These are phyloP conservation scores for Pseudotsuga menziesii DNA, from an alignment of 75 land plant genomes.

Conservation along the genomic window DNA sequence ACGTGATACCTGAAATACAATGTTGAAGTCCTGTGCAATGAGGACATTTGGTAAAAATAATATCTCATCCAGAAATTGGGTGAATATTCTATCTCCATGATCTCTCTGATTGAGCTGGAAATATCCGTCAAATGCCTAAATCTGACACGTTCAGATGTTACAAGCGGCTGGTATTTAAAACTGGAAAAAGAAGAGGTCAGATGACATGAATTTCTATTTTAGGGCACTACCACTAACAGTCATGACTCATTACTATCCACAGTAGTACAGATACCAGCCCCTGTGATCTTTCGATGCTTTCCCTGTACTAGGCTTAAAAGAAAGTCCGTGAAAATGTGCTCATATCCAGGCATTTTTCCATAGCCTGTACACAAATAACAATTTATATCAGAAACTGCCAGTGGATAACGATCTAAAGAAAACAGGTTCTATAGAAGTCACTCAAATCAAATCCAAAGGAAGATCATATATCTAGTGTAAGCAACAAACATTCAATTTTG, in stretches of 20 bases:
- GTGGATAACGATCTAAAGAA: neutral
- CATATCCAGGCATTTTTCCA: constrained; percentile 90
- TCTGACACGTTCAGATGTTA: constrained; percentile 5
- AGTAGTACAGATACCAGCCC: constrained; percentile 12
- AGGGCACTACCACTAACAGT: neutral
- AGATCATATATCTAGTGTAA: neutral
- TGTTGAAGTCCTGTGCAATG: neutral
- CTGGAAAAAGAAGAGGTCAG: neutral
- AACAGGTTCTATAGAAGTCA: neutral
- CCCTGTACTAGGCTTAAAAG: constrained; percentile 43
- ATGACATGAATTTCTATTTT: neutral
- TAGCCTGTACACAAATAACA: constrained; percentile 43
- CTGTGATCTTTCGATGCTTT: constrained; percentile 20
- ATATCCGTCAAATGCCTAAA: neutral
- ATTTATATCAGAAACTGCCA: neutral
- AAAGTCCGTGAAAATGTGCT: constrained; percentile 84
- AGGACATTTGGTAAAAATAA: neutral
- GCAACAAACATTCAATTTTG: neutral
- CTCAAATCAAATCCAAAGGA: too few relatives aligned
- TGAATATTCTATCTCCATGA: neutral
- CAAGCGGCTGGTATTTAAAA: constrained; percentile 1
- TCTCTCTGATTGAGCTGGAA: neutral
- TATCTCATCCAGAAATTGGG: constrained; percentile 1
- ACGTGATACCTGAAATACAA: constrained; percentile 5
- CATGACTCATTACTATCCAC: neutral